Evolutionary conservation across 2,329 filamentous ascomycete genomes (phyloP).

Genomic region (Didymosphaeria variabile): DNA sequence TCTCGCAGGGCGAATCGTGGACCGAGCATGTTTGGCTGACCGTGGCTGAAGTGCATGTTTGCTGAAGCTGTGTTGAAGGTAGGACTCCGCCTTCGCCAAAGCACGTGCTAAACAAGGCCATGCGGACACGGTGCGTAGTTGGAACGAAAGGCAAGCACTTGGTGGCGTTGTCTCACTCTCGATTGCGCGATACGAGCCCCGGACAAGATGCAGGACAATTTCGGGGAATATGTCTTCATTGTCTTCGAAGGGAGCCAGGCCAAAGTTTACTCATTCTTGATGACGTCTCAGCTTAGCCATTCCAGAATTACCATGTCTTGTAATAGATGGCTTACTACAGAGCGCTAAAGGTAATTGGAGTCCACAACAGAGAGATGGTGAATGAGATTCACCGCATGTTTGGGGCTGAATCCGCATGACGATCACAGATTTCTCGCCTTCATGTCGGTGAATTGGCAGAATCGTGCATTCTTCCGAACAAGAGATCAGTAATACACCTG

Average conservation of each 20-base stretch:
- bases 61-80: too few relatives aligned
- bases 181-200: too few relatives aligned
- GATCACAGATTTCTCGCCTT: not conserved
- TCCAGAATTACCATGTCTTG: not conserved
- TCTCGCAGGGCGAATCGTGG: too few relatives aligned
- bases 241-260: not conserved
- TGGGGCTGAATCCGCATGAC: not conserved
- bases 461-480: not conserved
- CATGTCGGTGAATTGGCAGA: not conserved
- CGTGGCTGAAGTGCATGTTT: too few relatives aligned
- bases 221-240: not conserved
- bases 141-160: too few relatives aligned
- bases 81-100: too few relatives aligned
- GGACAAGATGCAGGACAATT: not conserved
- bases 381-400: constrained; percentile 1
- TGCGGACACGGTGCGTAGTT: too few relatives aligned
- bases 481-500: too few relatives aligned
- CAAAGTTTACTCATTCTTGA: not conserved
- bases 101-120: too few relatives aligned
- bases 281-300: not conserved
- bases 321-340: not conserved
- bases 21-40: too few relatives aligned
- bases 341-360: not conserved
- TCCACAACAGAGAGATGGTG: not conserved
- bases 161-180: too few relatives aligned